Conservation (phyloP, 2,329 filamentous ascomycete species). For the Phoma herbarum region DNA sequence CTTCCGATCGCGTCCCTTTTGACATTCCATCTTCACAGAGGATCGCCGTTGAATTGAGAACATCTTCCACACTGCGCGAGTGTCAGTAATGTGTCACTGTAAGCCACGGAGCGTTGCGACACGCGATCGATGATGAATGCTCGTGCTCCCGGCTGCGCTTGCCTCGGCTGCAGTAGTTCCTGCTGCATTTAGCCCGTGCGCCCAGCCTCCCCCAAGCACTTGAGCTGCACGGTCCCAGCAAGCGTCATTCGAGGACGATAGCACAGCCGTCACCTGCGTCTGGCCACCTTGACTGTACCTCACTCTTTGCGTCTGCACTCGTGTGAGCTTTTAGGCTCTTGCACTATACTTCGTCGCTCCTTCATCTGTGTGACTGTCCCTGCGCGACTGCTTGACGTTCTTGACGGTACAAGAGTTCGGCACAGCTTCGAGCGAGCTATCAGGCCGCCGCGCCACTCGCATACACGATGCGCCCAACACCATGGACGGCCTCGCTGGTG, state of each 20-base stretch:
- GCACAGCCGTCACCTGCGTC: constrained; percentile 20
- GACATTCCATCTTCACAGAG: not conserved
- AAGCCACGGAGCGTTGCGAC: not conserved
- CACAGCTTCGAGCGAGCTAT: constrained; percentile 31
- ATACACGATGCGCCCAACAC: constrained; percentile 45
- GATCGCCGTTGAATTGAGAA: not conserved
- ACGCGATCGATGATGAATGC: constrained; percentile 11
- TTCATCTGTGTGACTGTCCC: not conserved
- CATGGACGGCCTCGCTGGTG: constrained; percentile 45
- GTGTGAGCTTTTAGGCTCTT: constrained; percentile 4
- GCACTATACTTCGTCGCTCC: constrained; percentile 6
- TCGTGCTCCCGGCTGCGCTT: constrained; percentile 17
- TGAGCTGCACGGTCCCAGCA: constrained; percentile 16
- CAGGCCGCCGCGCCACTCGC: constrained; percentile 34
- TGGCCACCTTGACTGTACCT: constrained; percentile 21
- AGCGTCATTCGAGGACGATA: constrained; percentile 23
- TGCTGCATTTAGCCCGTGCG: constrained; percentile 9
- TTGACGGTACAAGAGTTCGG: constrained; percentile 7
- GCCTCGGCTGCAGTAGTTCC: constrained; percentile 18
- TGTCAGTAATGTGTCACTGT: not conserved
- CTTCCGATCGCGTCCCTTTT: constrained; percentile 6
- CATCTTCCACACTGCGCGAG: not conserved
- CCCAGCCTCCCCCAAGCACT: constrained; percentile 16
- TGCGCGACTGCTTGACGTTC: constrained; percentile 1
- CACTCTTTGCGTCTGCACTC: constrained; percentile 7